A percentile compares a stretch with the other conserved stretches of the same genome.
phyloP scores from a whole-genome alignment of 192 early-diverging fungal genomes.

The Coemansia erecta region DNA sequence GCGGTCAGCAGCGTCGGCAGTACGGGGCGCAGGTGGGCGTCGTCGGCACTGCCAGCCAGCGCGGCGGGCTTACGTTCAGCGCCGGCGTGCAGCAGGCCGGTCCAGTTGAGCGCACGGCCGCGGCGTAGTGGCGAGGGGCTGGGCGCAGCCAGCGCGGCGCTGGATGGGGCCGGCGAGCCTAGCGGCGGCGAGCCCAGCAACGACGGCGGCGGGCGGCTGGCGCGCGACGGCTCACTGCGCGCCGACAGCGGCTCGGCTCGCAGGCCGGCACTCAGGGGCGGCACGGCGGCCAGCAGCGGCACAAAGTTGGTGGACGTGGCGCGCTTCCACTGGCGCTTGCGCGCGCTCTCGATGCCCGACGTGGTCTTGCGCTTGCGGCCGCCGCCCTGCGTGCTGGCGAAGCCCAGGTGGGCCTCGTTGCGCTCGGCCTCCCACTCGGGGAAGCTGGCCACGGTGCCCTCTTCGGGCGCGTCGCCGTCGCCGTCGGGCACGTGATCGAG shows the following conservation, averaged over 20 bases:
- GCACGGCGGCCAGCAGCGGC: slow-evolving; percentile 33
- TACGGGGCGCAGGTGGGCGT: slow-evolving; percentile 39
- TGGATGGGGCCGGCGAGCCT: not conserved
- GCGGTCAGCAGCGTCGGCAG: slow-evolving; percentile 34
- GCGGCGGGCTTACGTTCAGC: slow-evolving; percentile 20
- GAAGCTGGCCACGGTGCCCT: slow-evolving; percentile 51
- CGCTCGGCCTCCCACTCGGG: slow-evolving; percentile 53
- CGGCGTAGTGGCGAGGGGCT: slow-evolving; percentile 25
- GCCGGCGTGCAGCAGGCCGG: slow-evolving; percentile 35
- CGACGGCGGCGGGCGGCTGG: no score
- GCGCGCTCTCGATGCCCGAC: slow-evolving; percentile 52
- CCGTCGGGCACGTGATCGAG: slow-evolving; percentile 14
- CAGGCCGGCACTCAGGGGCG: not conserved
- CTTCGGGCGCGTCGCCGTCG: slow-evolving; percentile 29
- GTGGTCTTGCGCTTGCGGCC: slow-evolving; percentile 54
- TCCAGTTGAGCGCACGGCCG: slow-evolving; percentile 52
- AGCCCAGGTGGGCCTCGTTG: slow-evolving; percentile 25
- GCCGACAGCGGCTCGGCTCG: no score
- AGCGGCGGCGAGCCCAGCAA: not conserved
- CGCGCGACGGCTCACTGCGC: no score
- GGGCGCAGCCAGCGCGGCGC: slow-evolving; percentile 2
- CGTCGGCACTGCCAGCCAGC: not conserved
- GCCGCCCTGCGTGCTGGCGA: slow-evolving; percentile 33
- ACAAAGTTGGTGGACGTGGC: slow-evolving; percentile 50
- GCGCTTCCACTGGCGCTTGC: slow-evolving; percentile 56